Percentiles rank a stretch among this genome's conserved stretches.
phyloP scores from a whole-genome alignment of 2,329 filamentous ascomycete species.

The Aspergillus quadricinctus region DNA sequence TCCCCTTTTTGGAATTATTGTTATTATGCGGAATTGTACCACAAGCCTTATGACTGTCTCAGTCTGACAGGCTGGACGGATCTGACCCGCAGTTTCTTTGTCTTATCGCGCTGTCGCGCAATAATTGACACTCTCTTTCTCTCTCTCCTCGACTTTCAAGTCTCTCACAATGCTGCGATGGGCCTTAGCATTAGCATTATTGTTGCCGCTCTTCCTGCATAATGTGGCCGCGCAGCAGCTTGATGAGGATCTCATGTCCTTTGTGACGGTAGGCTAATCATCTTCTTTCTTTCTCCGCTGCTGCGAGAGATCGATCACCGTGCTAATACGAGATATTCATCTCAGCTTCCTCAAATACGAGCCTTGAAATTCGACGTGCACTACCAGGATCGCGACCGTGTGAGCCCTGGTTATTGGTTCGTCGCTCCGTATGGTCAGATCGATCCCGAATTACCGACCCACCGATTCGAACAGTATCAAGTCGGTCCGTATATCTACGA shows the following conservation, averaged over 20 bases:
- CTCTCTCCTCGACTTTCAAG: not conserved
- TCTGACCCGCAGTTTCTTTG: not conserved
- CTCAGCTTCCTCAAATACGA: constrained; percentile 21
- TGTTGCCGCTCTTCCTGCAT: constrained; percentile 5
- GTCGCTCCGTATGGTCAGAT: constrained; percentile 42
- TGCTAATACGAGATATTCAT: not conserved
- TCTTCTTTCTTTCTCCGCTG: not conserved
- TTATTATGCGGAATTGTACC: not conserved
- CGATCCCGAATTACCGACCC: constrained; percentile 20
- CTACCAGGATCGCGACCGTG: constrained; percentile 21
- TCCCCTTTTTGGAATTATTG: not conserved
- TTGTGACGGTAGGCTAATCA: constrained; percentile 12
- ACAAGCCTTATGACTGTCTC: not conserved
- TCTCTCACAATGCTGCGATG: not conserved
- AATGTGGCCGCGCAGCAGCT: constrained; percentile 2
- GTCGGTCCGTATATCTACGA: constrained; percentile 50
- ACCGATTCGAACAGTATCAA: constrained; percentile 37
- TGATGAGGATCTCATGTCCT: constrained; percentile 14
- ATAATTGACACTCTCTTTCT: not conserved
- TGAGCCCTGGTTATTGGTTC: constrained; percentile 46
- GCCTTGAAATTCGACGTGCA: constrained; percentile 26
- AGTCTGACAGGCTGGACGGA: not conserved
- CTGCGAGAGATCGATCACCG: not conserved
- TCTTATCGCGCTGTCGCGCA: not conserved
- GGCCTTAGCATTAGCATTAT: not conserved